Evolutionary conservation across 2,329 filamentous ascomycete species (phyloP).

Genomic region (Pseudodiploospora longispora): DNA sequence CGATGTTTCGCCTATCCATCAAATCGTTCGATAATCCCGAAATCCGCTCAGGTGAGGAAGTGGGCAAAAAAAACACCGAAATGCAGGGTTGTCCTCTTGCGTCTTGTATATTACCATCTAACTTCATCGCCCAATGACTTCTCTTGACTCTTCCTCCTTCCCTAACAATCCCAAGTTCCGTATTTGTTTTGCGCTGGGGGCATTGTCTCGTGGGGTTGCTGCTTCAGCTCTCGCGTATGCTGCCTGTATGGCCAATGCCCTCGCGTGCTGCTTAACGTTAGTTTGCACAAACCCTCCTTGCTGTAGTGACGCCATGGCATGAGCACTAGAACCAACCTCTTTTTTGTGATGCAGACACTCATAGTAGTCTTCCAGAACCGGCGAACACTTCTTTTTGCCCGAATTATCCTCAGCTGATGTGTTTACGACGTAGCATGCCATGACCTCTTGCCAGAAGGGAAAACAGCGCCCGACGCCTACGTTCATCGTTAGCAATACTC

Average conservation of each 20-base stretch:
- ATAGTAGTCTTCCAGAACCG: constrained; percentile 90
- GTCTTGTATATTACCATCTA: constrained; percentile 9
- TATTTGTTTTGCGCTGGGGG: constrained; percentile 78
- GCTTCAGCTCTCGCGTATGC: constrained; percentile 78
- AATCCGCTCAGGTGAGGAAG: too few relatives aligned
- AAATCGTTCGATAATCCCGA: too few relatives aligned
- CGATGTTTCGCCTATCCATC: too few relatives aligned
- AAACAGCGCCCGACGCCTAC: constrained; percentile 73
- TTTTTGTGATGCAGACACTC: constrained; percentile 99
- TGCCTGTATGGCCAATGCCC: constrained; percentile 69
- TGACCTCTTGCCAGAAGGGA: constrained; percentile 98
- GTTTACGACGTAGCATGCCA: constrained; percentile 97
- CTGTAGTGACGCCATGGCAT: not conserved
- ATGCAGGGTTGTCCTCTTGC: not conserved
- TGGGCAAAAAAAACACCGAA: too few relatives aligned
- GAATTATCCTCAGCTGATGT: constrained; percentile 67
- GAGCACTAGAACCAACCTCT: constrained; percentile 58
- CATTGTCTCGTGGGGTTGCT: constrained; percentile 68
- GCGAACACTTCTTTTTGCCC: constrained; percentile 80
- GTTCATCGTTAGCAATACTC: constrained; percentile 13
- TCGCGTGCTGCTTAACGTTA: constrained; percentile 54
- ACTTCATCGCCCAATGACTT: constrained; percentile 35
- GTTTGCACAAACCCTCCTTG: not conserved
- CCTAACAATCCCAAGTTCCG: constrained; percentile 75
- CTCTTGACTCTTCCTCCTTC: constrained; percentile 72